Conservation (phyloP, 495 filamentous ascomycete genomes). For the Penicillium steckii region DNA sequence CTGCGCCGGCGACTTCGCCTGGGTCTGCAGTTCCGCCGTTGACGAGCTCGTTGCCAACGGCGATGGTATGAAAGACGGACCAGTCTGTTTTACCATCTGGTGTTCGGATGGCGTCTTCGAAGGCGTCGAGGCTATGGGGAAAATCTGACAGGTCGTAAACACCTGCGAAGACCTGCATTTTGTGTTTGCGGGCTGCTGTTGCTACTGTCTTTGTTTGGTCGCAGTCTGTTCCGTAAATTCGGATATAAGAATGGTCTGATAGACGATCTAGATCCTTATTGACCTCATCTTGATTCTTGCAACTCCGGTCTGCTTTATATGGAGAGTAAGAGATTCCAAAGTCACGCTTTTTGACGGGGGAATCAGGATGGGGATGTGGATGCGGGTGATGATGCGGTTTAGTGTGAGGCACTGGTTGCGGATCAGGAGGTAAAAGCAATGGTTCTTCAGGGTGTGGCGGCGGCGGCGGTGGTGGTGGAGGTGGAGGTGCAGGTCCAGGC, state of each 20-base stretch:
- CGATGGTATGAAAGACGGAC: slow-evolving; percentile 65
- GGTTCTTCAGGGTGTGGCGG: not conserved
- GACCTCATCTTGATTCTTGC: slow-evolving; percentile 65
- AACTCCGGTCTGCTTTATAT: slow-evolving; percentile 63
- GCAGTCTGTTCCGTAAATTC: slow-evolving; percentile 82
- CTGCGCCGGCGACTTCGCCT: slow-evolving; percentile 49
- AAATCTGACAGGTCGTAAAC: slow-evolving; percentile 65
- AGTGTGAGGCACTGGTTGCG: not conserved
- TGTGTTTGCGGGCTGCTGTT: slow-evolving; percentile 53
- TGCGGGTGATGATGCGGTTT: slow-evolving; percentile 5
- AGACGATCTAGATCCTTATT: slow-evolving; percentile 59
- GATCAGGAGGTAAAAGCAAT: not conserved
- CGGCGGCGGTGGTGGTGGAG: not conserved
- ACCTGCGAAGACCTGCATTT: slow-evolving; percentile 70
- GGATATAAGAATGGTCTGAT: slow-evolving; percentile 56
- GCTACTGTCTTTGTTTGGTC: slow-evolving; percentile 62
- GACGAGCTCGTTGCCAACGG: slow-evolving; percentile 79
- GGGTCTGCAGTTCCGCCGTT: slow-evolving; percentile 57
- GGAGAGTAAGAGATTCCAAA: slow-evolving; percentile 72
- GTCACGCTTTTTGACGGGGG: slow-evolving; percentile 11
- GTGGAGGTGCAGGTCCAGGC: not conserved
- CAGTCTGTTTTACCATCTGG: slow-evolving; percentile 46
- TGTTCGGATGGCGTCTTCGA: slow-evolving; percentile 51
- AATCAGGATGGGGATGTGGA: slow-evolving; percentile 10
- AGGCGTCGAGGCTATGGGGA: slow-evolving; percentile 47